phyloP scores from a whole-genome alignment of 2,329 filamentous ascomycete species.

The Zymoseptoria crescenta region DNA sequence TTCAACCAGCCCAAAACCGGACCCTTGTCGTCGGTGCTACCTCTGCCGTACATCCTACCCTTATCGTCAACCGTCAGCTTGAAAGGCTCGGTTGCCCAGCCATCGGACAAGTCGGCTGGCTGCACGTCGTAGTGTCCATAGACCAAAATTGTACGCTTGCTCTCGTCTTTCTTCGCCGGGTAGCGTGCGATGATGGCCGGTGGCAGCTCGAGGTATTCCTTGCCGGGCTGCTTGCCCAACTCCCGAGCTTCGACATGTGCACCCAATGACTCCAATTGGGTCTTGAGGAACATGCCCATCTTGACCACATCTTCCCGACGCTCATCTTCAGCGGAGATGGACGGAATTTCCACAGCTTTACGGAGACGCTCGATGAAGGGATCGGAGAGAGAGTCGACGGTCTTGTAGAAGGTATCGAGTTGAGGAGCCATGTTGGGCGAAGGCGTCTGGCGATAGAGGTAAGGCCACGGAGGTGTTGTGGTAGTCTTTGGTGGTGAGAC shows the following conservation, averaged over 20 bases:
- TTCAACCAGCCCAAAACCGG: conserved; percentile 97
- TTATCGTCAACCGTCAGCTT: conserved; percentile 79
- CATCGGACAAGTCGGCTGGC: conserved; percentile 84
- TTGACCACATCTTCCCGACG: conserved; percentile 85
- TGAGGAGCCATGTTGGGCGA: conserved; percentile 67
- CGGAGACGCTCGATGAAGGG: conserved; percentile 84
- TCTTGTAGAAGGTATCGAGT: conserved; percentile 85
- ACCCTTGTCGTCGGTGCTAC: conserved; percentile 95
- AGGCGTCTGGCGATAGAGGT: conserved; percentile 34
- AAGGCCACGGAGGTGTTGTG: conserved; percentile 33
- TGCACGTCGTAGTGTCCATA: conserved; percentile 99
- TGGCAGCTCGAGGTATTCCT: conserved; percentile 82
- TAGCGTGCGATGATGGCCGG: conserved; percentile 90
- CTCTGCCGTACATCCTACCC: conserved; percentile 91
- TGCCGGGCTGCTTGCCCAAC: conserved; percentile 85
- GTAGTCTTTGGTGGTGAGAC: neutral
- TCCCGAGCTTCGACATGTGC: conserved; percentile 79
- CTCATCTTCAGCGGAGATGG: conserved; percentile 84
- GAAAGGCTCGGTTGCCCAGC: conserved; percentile 94
- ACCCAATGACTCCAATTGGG: conserved; percentile 74
- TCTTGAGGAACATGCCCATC: conserved; percentile 87
- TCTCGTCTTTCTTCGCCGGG: conserved; percentile 66
- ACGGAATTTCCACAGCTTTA: conserved; percentile 92
- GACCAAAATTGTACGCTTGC: conserved; percentile 89
- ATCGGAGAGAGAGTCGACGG: conserved; percentile 73